Evolutionary conservation across 306 rosid genomes (phyloP).

Genomic region (Cicer bijugum): DNA sequence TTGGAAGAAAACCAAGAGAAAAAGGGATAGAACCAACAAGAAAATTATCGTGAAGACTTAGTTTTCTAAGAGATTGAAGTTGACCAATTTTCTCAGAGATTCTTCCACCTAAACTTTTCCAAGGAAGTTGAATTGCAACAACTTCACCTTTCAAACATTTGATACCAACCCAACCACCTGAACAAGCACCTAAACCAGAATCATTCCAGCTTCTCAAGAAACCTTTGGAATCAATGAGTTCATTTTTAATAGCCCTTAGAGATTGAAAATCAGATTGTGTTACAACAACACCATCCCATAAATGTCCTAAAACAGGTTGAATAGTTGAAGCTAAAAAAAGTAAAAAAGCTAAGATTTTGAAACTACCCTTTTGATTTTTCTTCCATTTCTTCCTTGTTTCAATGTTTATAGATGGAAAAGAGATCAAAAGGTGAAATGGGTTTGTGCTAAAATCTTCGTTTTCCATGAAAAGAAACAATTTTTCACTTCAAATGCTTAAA

Average conservation of each 20-base stretch:
- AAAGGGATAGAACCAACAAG: constrained; percentile 67
- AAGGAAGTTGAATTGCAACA: constrained; percentile 90
- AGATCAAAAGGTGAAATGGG: constrained; percentile 15
- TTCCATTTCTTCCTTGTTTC: constrained; percentile 8
- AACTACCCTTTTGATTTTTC: constrained; percentile 31
- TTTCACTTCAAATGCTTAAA: background rate
- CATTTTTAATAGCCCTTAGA: constrained; percentile 67
- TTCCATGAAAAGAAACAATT: constrained; percentile 51
- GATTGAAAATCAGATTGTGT: constrained; percentile 67
- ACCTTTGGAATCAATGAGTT: constrained; percentile 67
- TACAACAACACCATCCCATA: constrained; percentile 70
- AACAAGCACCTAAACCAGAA: constrained; percentile 77
- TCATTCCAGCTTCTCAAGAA: constrained; percentile 81
- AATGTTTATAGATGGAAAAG: background rate
- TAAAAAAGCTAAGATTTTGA: constrained; percentile 21
- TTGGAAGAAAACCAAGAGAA: constrained; percentile 71
- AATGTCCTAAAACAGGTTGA: constrained; percentile 52
- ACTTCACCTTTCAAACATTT: constrained; percentile 90
- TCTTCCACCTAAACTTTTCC: constrained; percentile 82
- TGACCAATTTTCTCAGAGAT: constrained; percentile 80
- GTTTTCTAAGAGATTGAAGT: constrained; percentile 75
- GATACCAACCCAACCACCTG: constrained; percentile 91
- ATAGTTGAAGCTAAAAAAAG: constrained; percentile 37
- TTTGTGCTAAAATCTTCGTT: constrained; percentile 42
- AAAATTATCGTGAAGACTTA: constrained; percentile 79